Evolutionary conservation across 352 stramenopile genomes (phyloP).

Genomic region (Globisporangium lucens): DNA sequence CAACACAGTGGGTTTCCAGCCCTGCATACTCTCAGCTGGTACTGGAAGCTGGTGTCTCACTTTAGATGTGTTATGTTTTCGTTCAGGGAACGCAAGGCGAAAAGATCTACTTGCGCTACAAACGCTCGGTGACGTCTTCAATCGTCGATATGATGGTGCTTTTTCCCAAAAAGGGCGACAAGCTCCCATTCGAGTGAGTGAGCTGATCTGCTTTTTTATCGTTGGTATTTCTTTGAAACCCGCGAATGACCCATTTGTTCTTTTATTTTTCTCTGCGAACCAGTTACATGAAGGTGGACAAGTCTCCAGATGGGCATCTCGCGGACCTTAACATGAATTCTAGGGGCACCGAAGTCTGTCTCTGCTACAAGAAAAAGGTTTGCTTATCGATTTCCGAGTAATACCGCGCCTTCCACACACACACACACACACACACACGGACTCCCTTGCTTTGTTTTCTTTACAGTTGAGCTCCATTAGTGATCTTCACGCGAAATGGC

Average conservation of each 20-base stretch:
- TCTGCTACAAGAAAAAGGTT: slow-evolving; percentile 85
- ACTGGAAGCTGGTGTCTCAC: not conserved
- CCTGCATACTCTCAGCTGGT: not conserved
- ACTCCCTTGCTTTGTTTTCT: not conserved
- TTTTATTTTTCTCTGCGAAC: not conserved
- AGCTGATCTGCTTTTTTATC: not conserved
- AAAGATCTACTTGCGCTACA: slow-evolving; percentile 78
- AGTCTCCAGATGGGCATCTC: slow-evolving; percentile 56
- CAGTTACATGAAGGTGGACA: slow-evolving; percentile 80
- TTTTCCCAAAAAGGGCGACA: slow-evolving; percentile 83
- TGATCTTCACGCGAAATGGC: slow-evolving; percentile 40
- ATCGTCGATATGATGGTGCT: slow-evolving; percentile 70
- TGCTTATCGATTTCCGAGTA: slow-evolving; percentile 3
- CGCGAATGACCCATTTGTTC: not conserved
- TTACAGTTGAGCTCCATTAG: slow-evolving; percentile 32
- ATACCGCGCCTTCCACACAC: not conserved
- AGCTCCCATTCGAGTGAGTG: slow-evolving; percentile 77
- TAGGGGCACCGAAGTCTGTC: slow-evolving; percentile 66
- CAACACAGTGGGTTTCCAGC: slow-evolving; percentile 46
- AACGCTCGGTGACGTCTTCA: slow-evolving; percentile 53
- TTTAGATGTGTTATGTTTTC: not conserved
- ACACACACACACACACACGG: not conserved
- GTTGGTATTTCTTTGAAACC: not conserved
- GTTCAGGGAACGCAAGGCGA: slow-evolving; percentile 74
- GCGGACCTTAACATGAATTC: slow-evolving; percentile 76